phyloP scores from a whole-genome alignment of 441 rosid genomes.

The Jatropha multifida region DNA sequence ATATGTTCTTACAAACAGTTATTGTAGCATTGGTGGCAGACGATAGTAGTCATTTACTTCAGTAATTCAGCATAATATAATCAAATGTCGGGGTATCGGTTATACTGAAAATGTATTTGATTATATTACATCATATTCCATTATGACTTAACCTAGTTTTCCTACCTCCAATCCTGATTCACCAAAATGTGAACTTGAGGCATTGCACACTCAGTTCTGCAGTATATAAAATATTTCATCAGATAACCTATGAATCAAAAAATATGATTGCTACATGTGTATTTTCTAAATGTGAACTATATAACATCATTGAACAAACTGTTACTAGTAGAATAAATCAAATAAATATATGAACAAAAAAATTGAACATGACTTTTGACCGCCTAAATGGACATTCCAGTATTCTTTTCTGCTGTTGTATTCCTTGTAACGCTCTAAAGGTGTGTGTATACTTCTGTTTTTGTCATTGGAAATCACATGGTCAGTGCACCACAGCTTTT shows the following conservation, averaged over 20 bases:
- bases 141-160: not conserved
- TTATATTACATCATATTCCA: no score
- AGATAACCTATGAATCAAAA: conserved; percentile 23
- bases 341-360: conserved; percentile 42
- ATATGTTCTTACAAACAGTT: not conserved
- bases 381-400: conserved; percentile 23
- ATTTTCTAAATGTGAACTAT: conserved; percentile 34
- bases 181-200: not conserved
- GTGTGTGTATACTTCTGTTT: conserved; percentile 18
- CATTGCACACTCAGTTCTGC: not conserved
- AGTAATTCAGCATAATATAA: no score
- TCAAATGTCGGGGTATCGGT: no score
- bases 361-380: conserved; percentile 20
- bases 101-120: no score
- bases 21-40: not conserved
- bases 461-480: conserved; percentile 18
- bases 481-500: conserved; percentile 11
- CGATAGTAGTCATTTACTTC: no score
- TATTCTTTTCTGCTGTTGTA: conserved; percentile 25
- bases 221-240: not conserved
- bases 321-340: conserved; percentile 30
- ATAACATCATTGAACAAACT: conserved; percentile 35
- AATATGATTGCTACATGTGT: conserved; percentile 32
- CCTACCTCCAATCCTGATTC: not conserved
- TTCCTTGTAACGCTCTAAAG: conserved; percentile 23